Evolutionary conservation across 129 eudicot genomes (phyloP), one percentile per base, ranked within the genome.

Genomic region (Chrysanthemum makinoi): DNA sequence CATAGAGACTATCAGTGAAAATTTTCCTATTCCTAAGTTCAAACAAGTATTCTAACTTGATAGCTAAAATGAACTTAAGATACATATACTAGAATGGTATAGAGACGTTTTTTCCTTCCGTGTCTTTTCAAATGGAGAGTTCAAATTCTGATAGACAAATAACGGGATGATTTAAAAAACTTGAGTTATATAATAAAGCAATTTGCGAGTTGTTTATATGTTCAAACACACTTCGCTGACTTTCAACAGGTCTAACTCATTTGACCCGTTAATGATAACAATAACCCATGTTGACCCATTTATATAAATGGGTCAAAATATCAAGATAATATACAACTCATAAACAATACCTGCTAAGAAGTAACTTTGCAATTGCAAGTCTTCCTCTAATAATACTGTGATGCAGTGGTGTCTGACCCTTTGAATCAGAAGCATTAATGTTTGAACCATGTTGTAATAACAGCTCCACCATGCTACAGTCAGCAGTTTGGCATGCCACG

Each of bases 381-480:
- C 88, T 82, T 70, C 89, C 92, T 75, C 84, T 79, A 11, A 80
- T 62, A n/a, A 93, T 80, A 70, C 90, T 39, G 33, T 89, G 89
- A 82, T 93, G 98, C 75, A 93, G 82, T 22, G 98, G 91, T 52
- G 95, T 93, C 55, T 83, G 96, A 57, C 88, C 95, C 83, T 76
- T 87, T 11, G 83, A 82, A 79, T 93, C 98, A 69, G 77, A 76
- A 49, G 87, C 83, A 62, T 85, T 77, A 3, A 87, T 66, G 62
- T 82, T 79, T 44, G 98, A 96, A 22, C 98, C 98, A 65, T 89
- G 82, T 68, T 89, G 98, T 53, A 93, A 65, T 51, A 93, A 92
- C 72, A 93, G 81, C 78, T 93, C 98, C 22, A 93, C 95, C 98
- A 93, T 93, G 62, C 90, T 85, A 64, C 86, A 68, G 77, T 93